A percentile compares a stretch with the other conserved stretches of the same genome.
phyloP scores from a whole-genome alignment of 2,329 filamentous ascomycete genomes.

The Pseudocercospora eumusae region DNA sequence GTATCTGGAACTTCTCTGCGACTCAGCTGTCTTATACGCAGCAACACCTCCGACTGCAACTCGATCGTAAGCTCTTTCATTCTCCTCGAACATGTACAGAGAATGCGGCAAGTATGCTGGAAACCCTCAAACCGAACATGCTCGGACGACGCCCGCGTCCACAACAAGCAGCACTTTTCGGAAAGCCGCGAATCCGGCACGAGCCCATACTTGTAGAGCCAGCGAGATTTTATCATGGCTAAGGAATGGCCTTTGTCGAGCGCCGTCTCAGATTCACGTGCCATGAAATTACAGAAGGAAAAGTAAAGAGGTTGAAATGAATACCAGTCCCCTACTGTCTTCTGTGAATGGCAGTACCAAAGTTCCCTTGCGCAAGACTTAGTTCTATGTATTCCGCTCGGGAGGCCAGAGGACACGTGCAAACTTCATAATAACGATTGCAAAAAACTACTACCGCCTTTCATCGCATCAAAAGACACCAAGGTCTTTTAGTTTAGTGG shows the following conservation, averaged over 20 bases:
- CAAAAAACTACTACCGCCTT: neutral
- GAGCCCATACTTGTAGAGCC: too few species aligned
- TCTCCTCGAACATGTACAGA: too few species aligned
- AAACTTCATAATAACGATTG: neutral
- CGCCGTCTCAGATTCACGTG: too few species aligned
- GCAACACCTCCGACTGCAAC: too few species aligned
- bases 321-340: neutral
- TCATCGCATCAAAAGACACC: neutral
- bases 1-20: neutral
- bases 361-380: neutral
- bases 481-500: constrained; percentile 2
- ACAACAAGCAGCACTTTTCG: neutral
- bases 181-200: neutral
- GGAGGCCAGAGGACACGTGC: neutral
- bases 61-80: too few species aligned
- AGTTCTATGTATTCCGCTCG: neutral
- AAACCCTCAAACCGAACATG: too few species aligned
- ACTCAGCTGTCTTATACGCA: neutral
- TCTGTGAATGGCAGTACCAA: neutral
- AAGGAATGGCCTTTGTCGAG: too few species aligned
- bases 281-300: neutral
- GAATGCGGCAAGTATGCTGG: too few species aligned
- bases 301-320: neutral
- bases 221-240: too few species aligned
- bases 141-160: neutral